phyloP scores from a whole-genome alignment of 2,329 filamentous ascomycete species.

The Hymenoscyphus repandus region DNA sequence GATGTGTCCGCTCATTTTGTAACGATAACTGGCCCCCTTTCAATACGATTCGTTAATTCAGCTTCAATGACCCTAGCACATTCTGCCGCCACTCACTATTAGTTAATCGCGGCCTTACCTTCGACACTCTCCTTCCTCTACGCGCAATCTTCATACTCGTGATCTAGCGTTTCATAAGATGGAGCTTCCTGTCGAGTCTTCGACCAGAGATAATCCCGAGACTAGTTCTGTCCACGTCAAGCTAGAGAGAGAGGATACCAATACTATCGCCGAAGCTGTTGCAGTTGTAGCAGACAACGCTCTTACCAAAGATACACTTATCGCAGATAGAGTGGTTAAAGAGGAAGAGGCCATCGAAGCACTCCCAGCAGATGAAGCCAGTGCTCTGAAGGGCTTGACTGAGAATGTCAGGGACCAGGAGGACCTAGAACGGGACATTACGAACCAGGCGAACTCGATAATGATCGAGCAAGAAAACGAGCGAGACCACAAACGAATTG shows the following conservation, averaged over 20 bases:
- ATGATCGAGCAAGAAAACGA: conserved; percentile 59
- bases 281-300: conserved; percentile 22
- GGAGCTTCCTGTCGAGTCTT: conserved; percentile 2
- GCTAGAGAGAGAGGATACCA: conserved; percentile 14
- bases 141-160: no score
- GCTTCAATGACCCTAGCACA: no score
- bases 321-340: conserved; percentile 17
- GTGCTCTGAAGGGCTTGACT: conserved; percentile 52
- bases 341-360: conserved; percentile 7
- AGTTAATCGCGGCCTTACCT: neutral
- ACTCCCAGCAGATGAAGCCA: conserved; percentile 27
- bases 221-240: conserved; percentile 9
- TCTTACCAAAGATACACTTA: conserved; percentile 12
- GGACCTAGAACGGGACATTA: conserved; percentile 85
- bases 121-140: neutral
- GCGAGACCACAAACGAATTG: conserved; percentile 57
- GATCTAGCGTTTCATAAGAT: conserved; percentile 1
- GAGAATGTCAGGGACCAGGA: conserved; percentile 76
- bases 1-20: no score
- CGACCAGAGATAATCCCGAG: neutral
- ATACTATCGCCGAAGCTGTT: conserved; percentile 23
- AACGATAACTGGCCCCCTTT: no score
- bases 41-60: no score
- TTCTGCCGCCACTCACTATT: no score
- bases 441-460: conserved; percentile 52